These are phyloP conservation scores for Insectozyma bohioensis DNA, from an alignment of 1,139 yeast genomes.

Conservation along the genomic window DNA sequence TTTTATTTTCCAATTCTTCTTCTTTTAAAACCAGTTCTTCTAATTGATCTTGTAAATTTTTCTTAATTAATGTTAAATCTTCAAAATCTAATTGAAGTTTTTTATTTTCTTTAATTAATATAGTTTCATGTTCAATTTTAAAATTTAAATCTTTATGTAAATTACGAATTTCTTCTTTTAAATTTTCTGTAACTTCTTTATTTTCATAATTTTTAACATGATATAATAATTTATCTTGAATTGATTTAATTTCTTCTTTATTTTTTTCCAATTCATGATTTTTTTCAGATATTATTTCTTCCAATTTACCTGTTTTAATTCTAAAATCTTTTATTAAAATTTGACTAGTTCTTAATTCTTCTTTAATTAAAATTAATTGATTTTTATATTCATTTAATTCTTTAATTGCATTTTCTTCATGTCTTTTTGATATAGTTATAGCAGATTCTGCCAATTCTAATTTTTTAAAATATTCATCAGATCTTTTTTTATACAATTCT, in stretches of 20 bases:
- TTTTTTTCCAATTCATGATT: conserved; percentile 54
- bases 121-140: conserved; percentile 62
- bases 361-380: conserved; percentile 53
- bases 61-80: conserved; percentile 46
- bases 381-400: conserved; percentile 59
- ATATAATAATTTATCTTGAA: conserved; percentile 55
- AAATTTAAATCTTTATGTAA: conserved; percentile 58
- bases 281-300: conserved; percentile 59
- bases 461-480: conserved; percentile 73
- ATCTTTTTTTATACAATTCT: conserved; percentile 65
- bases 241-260: conserved; percentile 39
- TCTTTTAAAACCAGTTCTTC: conserved; percentile 51
- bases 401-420: conserved; percentile 54
- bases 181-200: conserved; percentile 41
- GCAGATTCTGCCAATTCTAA: conserved; percentile 81
- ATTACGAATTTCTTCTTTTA: conserved; percentile 56
- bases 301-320: conserved; percentile 52
- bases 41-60: conserved; percentile 53
- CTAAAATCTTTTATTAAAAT: conserved; percentile 56
- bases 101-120: conserved; percentile 62
- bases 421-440: conserved; percentile 58
- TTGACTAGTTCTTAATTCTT: conserved; percentile 62
- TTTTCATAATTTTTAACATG: conserved; percentile 50
- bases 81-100: conserved; percentile 63
- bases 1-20: conserved; percentile 44